These are phyloP conservation scores for Thelonectria olida DNA, from an alignment of 2,329 filamentous ascomycete species.

Conservation along the genomic window DNA sequence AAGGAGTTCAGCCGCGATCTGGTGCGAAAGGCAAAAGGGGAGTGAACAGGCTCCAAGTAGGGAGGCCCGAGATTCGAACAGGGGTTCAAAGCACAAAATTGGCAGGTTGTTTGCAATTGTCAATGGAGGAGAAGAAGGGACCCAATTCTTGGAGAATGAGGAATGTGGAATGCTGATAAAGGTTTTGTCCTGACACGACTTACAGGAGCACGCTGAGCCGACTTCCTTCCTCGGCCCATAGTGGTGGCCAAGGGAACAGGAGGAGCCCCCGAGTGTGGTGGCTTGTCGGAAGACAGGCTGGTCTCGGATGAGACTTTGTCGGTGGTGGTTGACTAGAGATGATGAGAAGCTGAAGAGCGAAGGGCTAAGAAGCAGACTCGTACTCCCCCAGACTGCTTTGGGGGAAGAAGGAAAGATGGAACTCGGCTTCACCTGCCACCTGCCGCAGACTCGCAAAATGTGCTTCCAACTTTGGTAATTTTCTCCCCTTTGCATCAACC, in stretches of 20 bases:
- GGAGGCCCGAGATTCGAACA: conserved; percentile 14
- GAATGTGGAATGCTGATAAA: conserved; percentile 8
- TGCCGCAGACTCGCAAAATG: not conserved
- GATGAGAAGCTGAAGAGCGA: not conserved
- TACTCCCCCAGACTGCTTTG: not conserved
- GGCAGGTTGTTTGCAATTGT: conserved; percentile 29
- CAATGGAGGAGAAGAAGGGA: conserved; percentile 31
- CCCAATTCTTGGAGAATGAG: conserved; percentile 31
- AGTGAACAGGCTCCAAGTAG: conserved; percentile 42
- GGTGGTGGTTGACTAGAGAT: not conserved
- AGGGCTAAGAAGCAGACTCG: conserved; percentile 6
- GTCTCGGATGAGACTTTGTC: not conserved
- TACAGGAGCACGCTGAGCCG: conserved; percentile 24
- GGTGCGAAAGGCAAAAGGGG: conserved; percentile 17
- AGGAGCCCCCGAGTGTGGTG: not conserved
- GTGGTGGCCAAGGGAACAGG: conserved; percentile 9
- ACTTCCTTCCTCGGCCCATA: conserved; percentile 37
- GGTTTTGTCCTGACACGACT: conserved; percentile 10
- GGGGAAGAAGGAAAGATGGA: conserved; percentile 16
- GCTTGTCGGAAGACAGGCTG: not conserved
- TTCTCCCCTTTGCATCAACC: not conserved
- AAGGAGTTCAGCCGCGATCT: conserved; percentile 8
- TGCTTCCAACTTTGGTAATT: not conserved
- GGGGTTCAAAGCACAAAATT: conserved; percentile 40
- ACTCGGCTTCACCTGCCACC: not conserved